phyloP scores from a whole-genome alignment of 805 yeast genomes.

The Grigorovia humatica region DNA sequence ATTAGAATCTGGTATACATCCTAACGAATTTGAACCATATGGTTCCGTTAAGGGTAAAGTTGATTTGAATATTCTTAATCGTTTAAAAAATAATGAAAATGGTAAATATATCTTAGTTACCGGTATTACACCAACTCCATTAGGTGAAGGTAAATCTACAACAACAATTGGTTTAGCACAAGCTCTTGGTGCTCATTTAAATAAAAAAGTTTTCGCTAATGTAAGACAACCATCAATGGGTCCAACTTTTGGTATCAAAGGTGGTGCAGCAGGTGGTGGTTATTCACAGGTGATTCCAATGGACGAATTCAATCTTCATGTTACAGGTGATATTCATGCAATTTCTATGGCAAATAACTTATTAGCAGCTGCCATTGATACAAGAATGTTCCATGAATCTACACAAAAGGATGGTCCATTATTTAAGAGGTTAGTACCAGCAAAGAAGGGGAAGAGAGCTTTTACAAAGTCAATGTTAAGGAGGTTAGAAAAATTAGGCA shows the following conservation, averaged over 20 bases:
- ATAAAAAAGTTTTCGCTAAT: conserved; percentile 77
- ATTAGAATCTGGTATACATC: conserved; percentile 54
- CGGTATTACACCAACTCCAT: conserved; percentile 95
- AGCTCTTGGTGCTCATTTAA: conserved; percentile 85
- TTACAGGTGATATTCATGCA: conserved; percentile 91
- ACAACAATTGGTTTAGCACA: conserved; percentile 94
- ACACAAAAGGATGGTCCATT: conserved; percentile 66
- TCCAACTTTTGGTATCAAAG: conserved; percentile 96
- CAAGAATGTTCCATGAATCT: conserved; percentile 74
- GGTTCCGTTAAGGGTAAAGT: conserved; percentile 75
- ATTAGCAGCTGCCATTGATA: conserved; percentile 77
- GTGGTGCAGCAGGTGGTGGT: conserved; percentile 99
- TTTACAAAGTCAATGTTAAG: conserved; percentile 60
- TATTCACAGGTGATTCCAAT: conserved; percentile 95
- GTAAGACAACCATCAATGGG: conserved; percentile 98
- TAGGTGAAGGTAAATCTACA: conserved; percentile 96
- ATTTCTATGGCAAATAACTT: conserved; percentile 73
- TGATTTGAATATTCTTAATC: conserved; percentile 49
- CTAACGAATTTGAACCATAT: conserved; percentile 60
- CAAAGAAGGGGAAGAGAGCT: conserved; percentile 56
- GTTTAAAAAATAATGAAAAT: conserved; percentile 47
- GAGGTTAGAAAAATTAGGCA: conserved; percentile 59
- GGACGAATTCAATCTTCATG: conserved; percentile 97
- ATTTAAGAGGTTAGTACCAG: conserved; percentile 66
- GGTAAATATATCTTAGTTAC: conserved; percentile 89